A percentile compares a stretch with the other conserved stretches of the same genome.
Evolutionary conservation across 1,284 basidiomycete species (phyloP).

Genomic region (Salmacisia buchloeana): DNA sequence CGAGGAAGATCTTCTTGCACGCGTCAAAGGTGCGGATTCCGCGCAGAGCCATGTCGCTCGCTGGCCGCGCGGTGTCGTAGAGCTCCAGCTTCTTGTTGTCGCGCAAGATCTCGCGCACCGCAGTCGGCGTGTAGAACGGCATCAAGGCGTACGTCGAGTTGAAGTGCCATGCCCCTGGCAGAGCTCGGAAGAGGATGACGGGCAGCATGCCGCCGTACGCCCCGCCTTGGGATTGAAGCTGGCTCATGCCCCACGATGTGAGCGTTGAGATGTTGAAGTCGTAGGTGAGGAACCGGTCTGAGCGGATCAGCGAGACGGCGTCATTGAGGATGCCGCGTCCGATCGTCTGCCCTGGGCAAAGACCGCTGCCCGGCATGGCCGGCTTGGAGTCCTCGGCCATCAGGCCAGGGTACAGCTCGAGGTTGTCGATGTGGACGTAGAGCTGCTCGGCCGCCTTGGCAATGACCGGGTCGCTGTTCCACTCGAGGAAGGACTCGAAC

Average conservation of each 20-base stretch:
- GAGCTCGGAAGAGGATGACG: slow-evolving; percentile 64
- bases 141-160: slow-evolving; percentile 71
- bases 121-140: slow-evolving; percentile 67
- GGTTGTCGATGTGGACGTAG: slow-evolving; percentile 60
- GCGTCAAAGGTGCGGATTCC: slow-evolving; percentile 57
- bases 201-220: slow-evolving; percentile 53
- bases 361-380: slow-evolving; percentile 67
- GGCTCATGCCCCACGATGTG: slow-evolving; percentile 54
- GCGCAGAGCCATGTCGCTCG: slow-evolving; percentile 31
- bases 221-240: slow-evolving; percentile 22
- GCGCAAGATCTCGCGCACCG: slow-evolving; percentile 57
- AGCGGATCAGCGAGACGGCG: slow-evolving; percentile 74
- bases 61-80: slow-evolving; percentile 55
- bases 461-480: slow-evolving; percentile 71
- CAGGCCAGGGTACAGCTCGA: slow-evolving; percentile 65
- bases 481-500: slow-evolving; percentile 67
- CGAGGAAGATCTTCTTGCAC: slow-evolving; percentile 49
- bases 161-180: slow-evolving; percentile 55
- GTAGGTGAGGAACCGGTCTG: slow-evolving; percentile 74
- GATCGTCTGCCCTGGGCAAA: slow-evolving; percentile 71
- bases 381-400: slow-evolving; percentile 68
- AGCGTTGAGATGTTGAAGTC: slow-evolving; percentile 73
- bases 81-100: slow-evolving; percentile 57
- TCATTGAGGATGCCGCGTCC: slow-evolving; percentile 80
- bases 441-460: slow-evolving; percentile 65